Base-by-base conservation (phyloP, 805 yeast species). In the Barnettozyma wickerhamii region DNA sequence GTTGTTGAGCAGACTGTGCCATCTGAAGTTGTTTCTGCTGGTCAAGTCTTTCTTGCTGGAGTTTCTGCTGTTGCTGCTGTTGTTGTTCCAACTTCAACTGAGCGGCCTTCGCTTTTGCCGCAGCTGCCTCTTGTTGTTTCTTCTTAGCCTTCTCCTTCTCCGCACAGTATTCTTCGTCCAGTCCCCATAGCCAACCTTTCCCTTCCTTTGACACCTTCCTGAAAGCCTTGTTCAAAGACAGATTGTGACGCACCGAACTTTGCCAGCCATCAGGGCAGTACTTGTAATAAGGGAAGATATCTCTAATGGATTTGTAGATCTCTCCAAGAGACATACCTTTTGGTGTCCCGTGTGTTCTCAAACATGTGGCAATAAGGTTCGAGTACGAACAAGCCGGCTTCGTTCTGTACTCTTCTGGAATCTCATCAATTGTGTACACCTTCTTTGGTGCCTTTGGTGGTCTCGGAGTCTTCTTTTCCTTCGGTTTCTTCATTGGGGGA, bases 241-340 rank as follows among this genome's bases (percentile, higher is more conserved):
- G 69, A 53, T 89, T 90, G 64, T 93, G 99, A 38, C 95, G 75
- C 15, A 93, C 95, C 0, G 95, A 79, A 56, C 86, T 83, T 65
- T 93, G 99, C 99, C 99, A 93, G 3, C 98, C 98, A 60, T 89
- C 95, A 0, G 95, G 91, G 54, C 97, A 90, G 63, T 87, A 91
- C 53, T 81, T 76, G 64, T 87, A 93, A 65, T 86, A 93, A 3
- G 98, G 98, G 62, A 84, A 91, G 10, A 85, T 62, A 33, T 86
- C 95, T 60, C 85, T 84, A 36, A 93, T 89, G 1, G 88, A 86
- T 40, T 83, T 84, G 62, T 88, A 84, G 34, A 93, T 87, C 48
- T 90, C 97, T 0, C 89, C 79, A 31, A 84, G 65, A 2, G 90
- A 79, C 78, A 88, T 77, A 19, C 96, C 96, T 36, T 77, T 71